Conservation (phyloP, 768 basidiomycete genomes). For the Agrocybe pediades region DNA sequence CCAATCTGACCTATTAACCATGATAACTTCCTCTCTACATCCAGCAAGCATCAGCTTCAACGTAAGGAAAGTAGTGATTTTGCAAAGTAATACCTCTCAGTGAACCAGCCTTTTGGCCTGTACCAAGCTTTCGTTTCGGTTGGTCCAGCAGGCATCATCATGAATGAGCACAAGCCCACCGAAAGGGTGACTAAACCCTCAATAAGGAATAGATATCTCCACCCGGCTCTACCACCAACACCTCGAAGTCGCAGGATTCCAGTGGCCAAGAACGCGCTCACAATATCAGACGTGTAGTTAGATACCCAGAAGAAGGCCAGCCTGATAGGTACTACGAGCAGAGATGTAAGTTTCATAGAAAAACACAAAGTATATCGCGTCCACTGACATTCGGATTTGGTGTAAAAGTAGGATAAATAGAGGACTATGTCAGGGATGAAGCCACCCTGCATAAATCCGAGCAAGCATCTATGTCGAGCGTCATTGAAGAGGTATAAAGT, state of each 20-base stretch:
- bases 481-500: background rate
- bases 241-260: conserved; percentile 60
- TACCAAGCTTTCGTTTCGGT: conserved; percentile 64
- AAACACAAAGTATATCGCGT: background rate
- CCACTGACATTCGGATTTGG: conserved; percentile 19
- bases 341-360: too few species aligned
- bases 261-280: conserved; percentile 63
- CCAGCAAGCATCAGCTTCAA: too few species aligned
- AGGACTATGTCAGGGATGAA: conserved; percentile 69
- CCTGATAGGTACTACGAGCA: conserved; percentile 60
- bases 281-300: conserved; percentile 51
- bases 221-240: conserved; percentile 51
- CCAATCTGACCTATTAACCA: conserved; percentile 46
- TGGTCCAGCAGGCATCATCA: conserved; percentile 60
- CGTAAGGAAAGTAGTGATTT: too few species aligned
- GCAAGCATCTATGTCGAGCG: conserved; percentile 24
- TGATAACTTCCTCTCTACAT: conserved; percentile 57
- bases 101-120: conserved; percentile 67
- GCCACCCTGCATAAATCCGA: conserved; percentile 63
- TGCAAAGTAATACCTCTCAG: conserved; percentile 43
- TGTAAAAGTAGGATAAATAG: conserved; percentile 43
- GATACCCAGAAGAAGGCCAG: conserved; percentile 71
- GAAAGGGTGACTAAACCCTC: conserved; percentile 50
- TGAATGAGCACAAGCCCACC: conserved; percentile 52
- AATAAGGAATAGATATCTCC: conserved; percentile 57